Conservation (phyloP, 129 eudicot species). For the Pittosporum tobira region DNA sequence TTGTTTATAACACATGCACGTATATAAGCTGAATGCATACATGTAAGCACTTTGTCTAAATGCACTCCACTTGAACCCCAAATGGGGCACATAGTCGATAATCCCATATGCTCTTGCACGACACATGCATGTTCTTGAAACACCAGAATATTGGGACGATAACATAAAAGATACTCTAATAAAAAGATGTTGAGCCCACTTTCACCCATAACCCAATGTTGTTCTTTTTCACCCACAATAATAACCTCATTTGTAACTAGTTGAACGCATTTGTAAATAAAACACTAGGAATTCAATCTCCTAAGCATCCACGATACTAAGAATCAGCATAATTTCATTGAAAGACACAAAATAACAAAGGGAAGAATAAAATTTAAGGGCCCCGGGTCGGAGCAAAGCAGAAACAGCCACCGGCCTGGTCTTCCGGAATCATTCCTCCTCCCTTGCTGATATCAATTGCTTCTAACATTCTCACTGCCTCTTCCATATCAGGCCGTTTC, state of each 20-base stretch:
- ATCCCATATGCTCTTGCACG: no score
- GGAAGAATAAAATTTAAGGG: slow-evolving; percentile 26
- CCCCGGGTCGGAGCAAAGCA: slow-evolving; percentile 73
- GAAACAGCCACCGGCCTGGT: slow-evolving; percentile 63
- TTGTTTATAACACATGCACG: no score
- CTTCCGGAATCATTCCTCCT: slow-evolving; percentile 95
- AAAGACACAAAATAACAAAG: not conserved
- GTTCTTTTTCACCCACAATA: no score
- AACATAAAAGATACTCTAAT: no score
- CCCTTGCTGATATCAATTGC: slow-evolving; percentile 80
- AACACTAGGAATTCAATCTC: not conserved
- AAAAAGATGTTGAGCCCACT: no score
- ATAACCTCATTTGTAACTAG: no score
- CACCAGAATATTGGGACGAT: no score
- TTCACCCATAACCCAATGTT: no score
- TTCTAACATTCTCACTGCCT: slow-evolving; percentile 66
- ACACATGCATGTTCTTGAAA: no score
- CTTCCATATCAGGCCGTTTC: slow-evolving; percentile 84
- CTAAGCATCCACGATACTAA: not conserved
- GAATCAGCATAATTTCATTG: slow-evolving; percentile 5
- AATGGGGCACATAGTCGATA: slow-evolving; percentile 4
- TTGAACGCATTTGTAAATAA: no score
- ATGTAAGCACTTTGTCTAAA: no score
- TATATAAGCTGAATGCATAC: no score
- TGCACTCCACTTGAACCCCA: not conserved